These are phyloP conservation scores for Diddensiella transvaalensis DNA, from an alignment of 805 yeast genomes.

Conservation along the genomic window DNA sequence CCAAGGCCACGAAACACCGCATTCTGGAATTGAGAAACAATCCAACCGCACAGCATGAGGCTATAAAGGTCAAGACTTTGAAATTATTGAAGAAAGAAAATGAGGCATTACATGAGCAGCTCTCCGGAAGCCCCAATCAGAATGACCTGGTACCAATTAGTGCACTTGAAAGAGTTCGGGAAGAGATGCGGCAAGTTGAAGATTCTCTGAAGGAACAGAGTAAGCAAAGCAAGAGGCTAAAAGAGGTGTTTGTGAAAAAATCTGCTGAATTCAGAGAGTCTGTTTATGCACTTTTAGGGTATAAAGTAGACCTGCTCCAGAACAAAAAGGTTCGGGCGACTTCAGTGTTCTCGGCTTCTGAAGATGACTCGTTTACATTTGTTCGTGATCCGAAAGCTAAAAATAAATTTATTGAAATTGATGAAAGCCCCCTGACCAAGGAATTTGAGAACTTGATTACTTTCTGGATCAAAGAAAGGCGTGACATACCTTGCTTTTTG, in stretches of 20 bases:
- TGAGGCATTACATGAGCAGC: slow-evolving; percentile 41
- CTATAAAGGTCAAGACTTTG: slow-evolving; percentile 51
- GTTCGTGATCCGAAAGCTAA: slow-evolving; percentile 48
- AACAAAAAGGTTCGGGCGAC: slow-evolving; percentile 54
- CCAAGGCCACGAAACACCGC: slow-evolving; percentile 28
- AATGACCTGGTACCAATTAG: slow-evolving; percentile 50
- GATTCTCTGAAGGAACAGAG: slow-evolving; percentile 20
- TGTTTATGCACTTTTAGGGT: slow-evolving; percentile 67
- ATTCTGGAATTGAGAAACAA: slow-evolving; percentile 62
- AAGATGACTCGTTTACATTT: slow-evolving; percentile 48
- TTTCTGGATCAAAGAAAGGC: slow-evolving; percentile 65
- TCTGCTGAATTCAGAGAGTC: slow-evolving; percentile 69
- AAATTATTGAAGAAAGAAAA: slow-evolving; percentile 57
- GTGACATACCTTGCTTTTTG: slow-evolving; percentile 72
- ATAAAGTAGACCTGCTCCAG: slow-evolving; percentile 61
- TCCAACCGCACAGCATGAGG: slow-evolving; percentile 61
- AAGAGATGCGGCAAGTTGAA: slow-evolving; percentile 46
- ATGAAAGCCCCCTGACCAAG: slow-evolving; percentile 31
- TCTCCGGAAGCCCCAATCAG: slow-evolving; percentile 6
- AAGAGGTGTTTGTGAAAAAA: slow-evolving; percentile 57
- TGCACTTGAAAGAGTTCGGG: slow-evolving; percentile 57
- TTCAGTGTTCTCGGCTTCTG: slow-evolving; percentile 42
- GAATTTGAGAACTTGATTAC: slow-evolving; percentile 51
- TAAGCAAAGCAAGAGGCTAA: slow-evolving; percentile 33
- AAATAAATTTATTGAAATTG: slow-evolving; percentile 44